Evolutionary conservation across 768 basidiomycete genomes (phyloP), one percentile per base, ranked within the genome.

Genomic region (Lactarius indigo): DNA sequence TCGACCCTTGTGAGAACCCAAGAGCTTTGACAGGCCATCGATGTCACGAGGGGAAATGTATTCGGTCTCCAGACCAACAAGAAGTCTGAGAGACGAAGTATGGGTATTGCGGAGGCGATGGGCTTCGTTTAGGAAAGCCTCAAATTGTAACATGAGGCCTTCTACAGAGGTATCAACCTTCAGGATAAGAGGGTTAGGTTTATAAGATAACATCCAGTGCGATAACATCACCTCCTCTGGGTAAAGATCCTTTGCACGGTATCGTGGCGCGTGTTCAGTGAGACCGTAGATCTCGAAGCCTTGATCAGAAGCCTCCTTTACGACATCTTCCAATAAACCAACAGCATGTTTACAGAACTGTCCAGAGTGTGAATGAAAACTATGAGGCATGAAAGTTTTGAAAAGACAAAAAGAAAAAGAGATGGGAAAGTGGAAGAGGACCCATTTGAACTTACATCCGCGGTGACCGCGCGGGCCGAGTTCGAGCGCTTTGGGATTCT

Each of bases 1-100:
- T 58, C 80, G 78, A 41, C 78, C 76, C 10, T 76, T 76, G 65
- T 87, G 76, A 30, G 74, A 71, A 41, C 77, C 66, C 39, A 96
- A 80, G 23, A 92, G 79, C 3, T 66, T 66, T 55, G 82, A 76
- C 41, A 96, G 81, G 26, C 78, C 75, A 65, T 83, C 79, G 26
- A 94, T 80, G 77, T 96, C 94, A 20, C 77, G 69, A 4, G 76
- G 55, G 12, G 91, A 87, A 76, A 98, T 94, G 75, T 83, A 87
- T 73, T 98, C 97, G 8, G 96, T 97, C 77, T 99, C 96, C 47
- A 96, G 80, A 12, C 97, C 96, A 66, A 97, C 87, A 58, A 97
- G 80, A 42, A 99, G 81, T 18, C 81, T 79, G 72, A 98, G 93
- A 61, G 81, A 75, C n/a, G 79, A 73, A 4, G 85, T 81, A 73